Evolutionary conservation across 805 yeast species (phyloP), one percentile per base, ranked within the genome.

Genomic region (Ogataea nitratoaversa): DNA sequence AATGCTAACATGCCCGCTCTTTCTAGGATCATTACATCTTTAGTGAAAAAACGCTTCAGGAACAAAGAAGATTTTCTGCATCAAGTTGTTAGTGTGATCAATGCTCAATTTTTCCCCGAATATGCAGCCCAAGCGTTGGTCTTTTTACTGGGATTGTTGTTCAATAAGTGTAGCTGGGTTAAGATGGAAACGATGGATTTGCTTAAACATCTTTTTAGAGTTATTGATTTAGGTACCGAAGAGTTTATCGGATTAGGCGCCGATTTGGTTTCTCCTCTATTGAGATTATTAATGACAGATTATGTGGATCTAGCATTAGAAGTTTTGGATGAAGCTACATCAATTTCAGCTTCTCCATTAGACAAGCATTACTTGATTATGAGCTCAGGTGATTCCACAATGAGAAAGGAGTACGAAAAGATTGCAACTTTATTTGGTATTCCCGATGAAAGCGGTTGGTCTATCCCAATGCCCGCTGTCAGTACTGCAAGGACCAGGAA

Each of bases 361-460:
- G 99, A 93, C 58, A 84, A 87, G 53, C 96, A 90, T 56, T 90
- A 91, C 16, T 70, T 93, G 51, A 73, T 97, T 59, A 86, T 93
- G 81, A 84, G 95, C 50, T 74, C 91, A 56, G 97, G 97, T 9
- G 88, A 85, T 49, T 68, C 81, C 12, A 76, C 86, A 8, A 70
- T 84, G 50, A 78, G 84, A 51, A 85, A 83, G 47, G 95, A 86
- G 48, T 84, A 83, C 56, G 96, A 85, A 49, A 81, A 78, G 50
- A 82, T 93, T 3, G 89, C 93, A 0, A 88, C 97, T 0, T 67
- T 93, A 40, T 95, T 89, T 66, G 99, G 99, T 13, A 81, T 91
- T 19, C 98, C 99, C 0, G 91, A 85, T 46, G 95, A 86, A 11
- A 80, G 84, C 54, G 99, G 99, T 1, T 93, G 99, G 99, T 82